Percentiles rank a stretch among this genome's conserved stretches.
phyloP scores from a whole-genome alignment of 1,139 yeast genomes.

The Debaryomyces psychrophilus region DNA sequence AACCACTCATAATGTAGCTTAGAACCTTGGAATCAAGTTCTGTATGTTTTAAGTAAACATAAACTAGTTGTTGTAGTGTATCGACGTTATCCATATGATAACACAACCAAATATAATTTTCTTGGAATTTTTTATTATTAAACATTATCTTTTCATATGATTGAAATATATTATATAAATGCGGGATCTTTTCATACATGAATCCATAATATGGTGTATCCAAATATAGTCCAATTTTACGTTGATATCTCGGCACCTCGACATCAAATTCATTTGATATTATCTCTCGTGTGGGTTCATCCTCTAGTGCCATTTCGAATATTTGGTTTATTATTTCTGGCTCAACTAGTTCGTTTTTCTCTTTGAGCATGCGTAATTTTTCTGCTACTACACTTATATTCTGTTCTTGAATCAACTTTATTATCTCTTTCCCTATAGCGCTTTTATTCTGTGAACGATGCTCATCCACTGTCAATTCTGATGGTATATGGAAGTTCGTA shows the following conservation, averaged over 20 bases:
- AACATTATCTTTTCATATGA: constrained; percentile 19
- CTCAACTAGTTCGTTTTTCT: constrained; percentile 6
- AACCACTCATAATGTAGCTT: constrained; percentile 34
- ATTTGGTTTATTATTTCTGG: constrained; percentile 11
- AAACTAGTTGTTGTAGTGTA: constrained; percentile 24
- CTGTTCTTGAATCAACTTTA: constrained; percentile 1
- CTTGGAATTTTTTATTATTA: constrained; percentile 22
- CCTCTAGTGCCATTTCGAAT: constrained; percentile 8
- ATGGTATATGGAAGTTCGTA: background rate
- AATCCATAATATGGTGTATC: constrained; percentile 18
- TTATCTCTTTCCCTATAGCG: constrained; percentile 1
- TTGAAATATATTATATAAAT: constrained; percentile 23
- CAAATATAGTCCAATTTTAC: constrained; percentile 16
- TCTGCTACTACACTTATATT: constrained; percentile 8
- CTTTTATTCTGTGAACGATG: constrained; percentile 5
- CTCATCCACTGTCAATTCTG: constrained; percentile 7
- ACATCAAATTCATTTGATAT: constrained; percentile 13
- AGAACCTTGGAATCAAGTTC: constrained; percentile 28
- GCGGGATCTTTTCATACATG: constrained; percentile 22
- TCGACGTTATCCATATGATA: constrained; percentile 36
- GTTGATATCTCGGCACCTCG: constrained; percentile 22
- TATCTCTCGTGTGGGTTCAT: constrained; percentile 10
- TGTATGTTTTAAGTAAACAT: constrained; percentile 22
- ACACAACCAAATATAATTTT: constrained; percentile 34
- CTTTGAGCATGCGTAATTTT: constrained; percentile 3